Evolutionary conservation across 495 filamentous ascomycete genomes (phyloP), one percentile per base, ranked within the genome.

Genomic region (Apiosordaria backusii): DNA sequence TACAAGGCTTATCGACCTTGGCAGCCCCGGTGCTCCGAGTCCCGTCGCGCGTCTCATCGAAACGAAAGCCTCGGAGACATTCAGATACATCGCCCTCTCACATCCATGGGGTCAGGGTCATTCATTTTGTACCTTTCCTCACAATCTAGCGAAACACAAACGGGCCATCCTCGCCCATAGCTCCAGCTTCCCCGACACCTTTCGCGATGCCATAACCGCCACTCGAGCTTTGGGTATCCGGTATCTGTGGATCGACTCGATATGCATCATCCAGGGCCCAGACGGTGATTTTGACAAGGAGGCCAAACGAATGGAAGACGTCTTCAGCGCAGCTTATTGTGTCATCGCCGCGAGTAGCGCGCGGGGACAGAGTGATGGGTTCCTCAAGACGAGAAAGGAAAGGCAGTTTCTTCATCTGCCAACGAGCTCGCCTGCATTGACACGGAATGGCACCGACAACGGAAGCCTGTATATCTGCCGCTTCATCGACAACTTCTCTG

Each of bases 201-300:
- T 55, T n/a, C 52, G 22, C 10, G 52, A 55, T n/a, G 52, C 52
- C 6, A 23, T 75, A 23, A 13, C 16, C 4, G 10, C 50, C 0
- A 74, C 72, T n/a, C 68, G 72, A 16, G 53, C 55, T n/a, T 50
- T 76, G 13, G 60, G 52, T 0, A 35, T 75, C 0, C 62, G 50
- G 18, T 77, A 69, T 45, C 58, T 80, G 3, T 79, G 77, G 78
- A 74, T 81, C n/a, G 78, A 80, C 63, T 79, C 77, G 1, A 50
- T 81, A 15, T 80, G 78, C 65, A 82, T 81, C 27, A 74, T 80
- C 21, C 79, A 82, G 60, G 72, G 74, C 2, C 64, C 66, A 9
- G 29, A 45, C 10, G 69, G 68, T 0, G 80, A 82, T 65, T 82
- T 76, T 71, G 57, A 67, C 23, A 23, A n/a, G 10, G 73, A 82